Evolutionary conservation across 202 grass and related monocot genomes (phyloP).

Genomic region (Cymbopogon flexuosus): DNA sequence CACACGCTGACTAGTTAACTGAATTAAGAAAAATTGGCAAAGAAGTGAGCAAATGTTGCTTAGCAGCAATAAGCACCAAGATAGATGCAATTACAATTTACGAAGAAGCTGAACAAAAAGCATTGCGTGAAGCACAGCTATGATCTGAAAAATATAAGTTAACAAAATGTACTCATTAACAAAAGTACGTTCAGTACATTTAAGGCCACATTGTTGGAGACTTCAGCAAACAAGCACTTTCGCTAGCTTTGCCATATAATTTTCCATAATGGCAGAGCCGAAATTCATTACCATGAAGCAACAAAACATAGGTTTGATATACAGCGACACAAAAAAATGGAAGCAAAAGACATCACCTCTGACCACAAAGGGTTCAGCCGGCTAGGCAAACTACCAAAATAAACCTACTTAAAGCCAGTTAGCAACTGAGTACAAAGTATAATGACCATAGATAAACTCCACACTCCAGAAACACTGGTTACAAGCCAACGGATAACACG

Average conservation of each 20-base stretch:
- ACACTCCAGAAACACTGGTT: not conserved
- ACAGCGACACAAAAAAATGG: not conserved
- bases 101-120: not conserved
- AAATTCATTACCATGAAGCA: not conserved
- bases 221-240: not conserved
- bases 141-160: not conserved
- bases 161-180: not conserved
- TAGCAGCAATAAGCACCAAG: not conserved
- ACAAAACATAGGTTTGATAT: not conserved
- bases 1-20: constrained; percentile 16
- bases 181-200: not conserved
- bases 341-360: not conserved
- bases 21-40: constrained; percentile 1
- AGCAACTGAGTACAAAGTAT: not conserved
- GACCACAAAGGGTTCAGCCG: not conserved
- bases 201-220: not conserved
- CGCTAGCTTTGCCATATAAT: not conserved
- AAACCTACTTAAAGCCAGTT: not conserved
- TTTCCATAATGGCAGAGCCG: not conserved
- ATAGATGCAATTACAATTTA: not conserved
- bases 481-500: not conserved
- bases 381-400: not conserved
- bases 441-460: not conserved
- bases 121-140: constrained; percentile 7
- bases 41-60: not conserved